These are phyloP conservation scores for Boletus vermiculosoides DNA, from an alignment of 768 basidiomycete genomes.

Conservation along the genomic window DNA sequence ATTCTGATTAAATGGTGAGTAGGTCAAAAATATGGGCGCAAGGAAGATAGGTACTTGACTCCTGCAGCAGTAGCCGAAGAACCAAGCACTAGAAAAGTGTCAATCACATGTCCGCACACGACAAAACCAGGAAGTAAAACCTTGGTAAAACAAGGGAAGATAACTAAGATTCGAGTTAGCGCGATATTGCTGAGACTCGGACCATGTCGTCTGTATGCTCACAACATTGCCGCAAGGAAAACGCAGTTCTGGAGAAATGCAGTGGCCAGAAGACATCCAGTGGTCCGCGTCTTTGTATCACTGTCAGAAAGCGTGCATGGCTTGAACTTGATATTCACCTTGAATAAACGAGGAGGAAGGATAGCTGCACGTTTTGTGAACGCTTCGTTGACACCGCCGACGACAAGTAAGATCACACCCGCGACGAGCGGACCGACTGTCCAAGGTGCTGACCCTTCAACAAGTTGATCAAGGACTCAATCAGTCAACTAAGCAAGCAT, in stretches of 20 bases:
- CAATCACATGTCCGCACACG: background rate
- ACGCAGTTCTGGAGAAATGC: conserved; percentile 60
- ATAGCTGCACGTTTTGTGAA: conserved; percentile 66
- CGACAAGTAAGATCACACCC: conserved; percentile 51
- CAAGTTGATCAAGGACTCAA: background rate
- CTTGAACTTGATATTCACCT: conserved; percentile 36
- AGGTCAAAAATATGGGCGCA: background rate
- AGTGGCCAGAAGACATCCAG: conserved; percentile 52
- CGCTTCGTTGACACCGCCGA: conserved; percentile 54
- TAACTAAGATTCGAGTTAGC: conserved; percentile 37
- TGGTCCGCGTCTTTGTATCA: conserved; percentile 59
- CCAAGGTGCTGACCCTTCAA: conserved; percentile 51
- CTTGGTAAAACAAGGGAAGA: conserved; percentile 74
- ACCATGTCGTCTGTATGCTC: background rate
- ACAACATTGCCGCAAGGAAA: conserved; percentile 48
- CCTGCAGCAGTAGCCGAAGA: conserved; percentile 70
- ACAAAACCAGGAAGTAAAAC: conserved; percentile 1
- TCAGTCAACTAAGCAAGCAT: background rate
- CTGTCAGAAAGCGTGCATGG: background rate
- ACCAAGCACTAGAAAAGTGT: conserved; percentile 46
- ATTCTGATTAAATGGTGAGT: conserved; percentile 43
- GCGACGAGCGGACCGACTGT: conserved; percentile 58
- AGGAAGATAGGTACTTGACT: conserved; percentile 57
- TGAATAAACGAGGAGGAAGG: conserved; percentile 71
- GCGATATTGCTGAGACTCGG: no score